Evolutionary conservation across 257 asterid genomes (phyloP), one percentile per base, ranked within the genome.

Genomic region (Solanum habrochaites): DNA sequence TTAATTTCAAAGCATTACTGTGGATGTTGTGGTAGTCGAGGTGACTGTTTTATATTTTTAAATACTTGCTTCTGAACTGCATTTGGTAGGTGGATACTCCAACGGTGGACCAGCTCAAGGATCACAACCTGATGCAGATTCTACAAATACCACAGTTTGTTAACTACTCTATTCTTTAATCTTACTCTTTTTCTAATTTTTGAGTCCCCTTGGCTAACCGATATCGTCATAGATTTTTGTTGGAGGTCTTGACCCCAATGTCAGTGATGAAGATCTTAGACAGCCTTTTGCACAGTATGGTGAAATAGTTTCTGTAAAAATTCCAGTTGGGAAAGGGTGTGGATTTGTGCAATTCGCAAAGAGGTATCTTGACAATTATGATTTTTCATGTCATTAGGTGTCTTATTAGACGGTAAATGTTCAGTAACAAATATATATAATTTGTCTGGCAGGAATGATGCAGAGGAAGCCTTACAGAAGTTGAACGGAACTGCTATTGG

Each of bases 171-270:
- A 83, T 85, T 60, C 64, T 89, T 87, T 85, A n/a, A 43, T 29
- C 11, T 74, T 56, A 35, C 75, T 74, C 72, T 40, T 39, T 31
- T 60, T 71, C 56, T n/a, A 15, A 72, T 87, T 85, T 7, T 20
- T 27, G 73, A 31, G 67, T 86, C 74, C 47, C 69, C 88, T 86
- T 75, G 67, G 87, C 91, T 92, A 86, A 93, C 85, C 25, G 75
- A 29, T 58, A 52, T 84, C 78, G 78, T 69, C 89, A 21, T 93
- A 96, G 99, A 96, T 95, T 64, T 95, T 96, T 91, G 99, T 96
- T 88, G 99, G 99, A 89, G 98, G 99, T 67, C 98, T 96, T 23
- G 99, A 95, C 88, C 95, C 98, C 43, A 93, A 91, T 83, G 97
- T 93, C 2, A 91, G 93, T 45, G 98, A 96, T 64, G 98, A 96